phyloP scores from a whole-genome alignment of 768 basidiomycete genomes.

The Tricholoma hemisulphureum region DNA sequence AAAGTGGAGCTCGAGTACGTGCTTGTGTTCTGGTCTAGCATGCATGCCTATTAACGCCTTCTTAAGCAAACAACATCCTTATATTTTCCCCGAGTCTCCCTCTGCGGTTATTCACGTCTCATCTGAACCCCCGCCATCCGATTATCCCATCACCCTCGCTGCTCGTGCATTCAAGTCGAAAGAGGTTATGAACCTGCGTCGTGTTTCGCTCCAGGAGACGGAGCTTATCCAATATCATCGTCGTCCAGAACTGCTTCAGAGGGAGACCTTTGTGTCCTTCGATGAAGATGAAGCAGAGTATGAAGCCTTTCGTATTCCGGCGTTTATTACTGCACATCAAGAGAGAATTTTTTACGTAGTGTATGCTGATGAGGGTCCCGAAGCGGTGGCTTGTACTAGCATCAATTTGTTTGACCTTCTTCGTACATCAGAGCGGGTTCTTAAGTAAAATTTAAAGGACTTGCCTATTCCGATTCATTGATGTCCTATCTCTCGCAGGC shows the following conservation, averaged over 20 bases:
- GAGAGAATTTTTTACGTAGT: background rate
- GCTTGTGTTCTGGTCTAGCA: background rate
- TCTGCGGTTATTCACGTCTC: background rate
- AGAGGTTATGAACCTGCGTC: background rate
- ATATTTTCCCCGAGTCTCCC: background rate
- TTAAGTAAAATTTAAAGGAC: background rate
- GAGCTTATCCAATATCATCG: background rate
- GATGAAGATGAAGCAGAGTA: background rate
- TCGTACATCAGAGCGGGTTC: constrained; percentile 1
- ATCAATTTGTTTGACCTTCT: constrained; percentile 1
- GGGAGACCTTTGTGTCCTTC: constrained; percentile 1
- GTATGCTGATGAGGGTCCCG: constrained; percentile 1
- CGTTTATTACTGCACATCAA: background rate
- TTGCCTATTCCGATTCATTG: too few relatives aligned
- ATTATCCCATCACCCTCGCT: background rate
- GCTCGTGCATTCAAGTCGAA: background rate
- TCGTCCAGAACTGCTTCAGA: background rate
- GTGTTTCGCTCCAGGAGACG: background rate
- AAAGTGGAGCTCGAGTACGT: background rate
- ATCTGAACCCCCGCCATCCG: background rate
- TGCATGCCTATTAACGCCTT: background rate
- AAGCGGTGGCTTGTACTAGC: background rate
- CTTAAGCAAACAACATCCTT: constrained; percentile 1
- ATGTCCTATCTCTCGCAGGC: background rate
- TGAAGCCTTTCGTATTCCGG: background rate